Base-by-base conservation (phyloP, 2,329 filamentous ascomycete genomes). In the Colletotrichum higginsianum region DNA sequence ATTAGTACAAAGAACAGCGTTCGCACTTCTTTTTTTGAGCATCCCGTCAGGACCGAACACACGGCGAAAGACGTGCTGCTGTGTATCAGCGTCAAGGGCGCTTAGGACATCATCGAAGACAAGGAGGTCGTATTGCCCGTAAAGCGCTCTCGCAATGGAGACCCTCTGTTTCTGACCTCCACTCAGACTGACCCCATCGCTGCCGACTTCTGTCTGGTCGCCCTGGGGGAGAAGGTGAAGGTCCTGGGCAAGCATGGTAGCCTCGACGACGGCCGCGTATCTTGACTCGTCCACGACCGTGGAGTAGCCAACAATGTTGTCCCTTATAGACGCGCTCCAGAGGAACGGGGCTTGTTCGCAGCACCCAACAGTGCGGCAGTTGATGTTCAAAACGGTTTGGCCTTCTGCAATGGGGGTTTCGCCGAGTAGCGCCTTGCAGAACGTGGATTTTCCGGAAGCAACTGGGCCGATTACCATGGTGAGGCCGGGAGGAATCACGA, bases 381-480 rank as follows among this genome's bases (percentile, higher is more conserved):
- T 47, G 0, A 72, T 65, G 0, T 74, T 42, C 11, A 75, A 49
- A 9, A 62, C 61, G 4, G 77, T 66, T 2, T 62, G 52, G 1
- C 77, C 77, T 21, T 66, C 47, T 11, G 58, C 47, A 26, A 68
- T 60, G 1, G 77, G 69, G 6, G 75, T 74, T 50, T 79, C 78
- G 1, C 77, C 77, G 0, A 79, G 69, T 0, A 86, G 73, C 0
- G 79, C 80, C 49, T 81, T 82, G 76, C 79, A 82, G 1, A 84
- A 74, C 0, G 82, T 80, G 0, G 82, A 82, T 65, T 84, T 84
- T 0, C 83, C 83, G 0, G 79, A 80, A 1, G 77, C 82, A 16
- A 84, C 76, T 0, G 82, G 82, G 0, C 82, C 83, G 13, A 82
- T 77, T 1, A 84, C 74, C 15, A 84, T 77, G 16, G 80, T 84